Percentiles rank a stretch among this genome's conserved stretches.
These are phyloP conservation scores for Kingdonia uniflora DNA, from an alignment of 164 flowering plant species.

Conservation along the genomic window DNA sequence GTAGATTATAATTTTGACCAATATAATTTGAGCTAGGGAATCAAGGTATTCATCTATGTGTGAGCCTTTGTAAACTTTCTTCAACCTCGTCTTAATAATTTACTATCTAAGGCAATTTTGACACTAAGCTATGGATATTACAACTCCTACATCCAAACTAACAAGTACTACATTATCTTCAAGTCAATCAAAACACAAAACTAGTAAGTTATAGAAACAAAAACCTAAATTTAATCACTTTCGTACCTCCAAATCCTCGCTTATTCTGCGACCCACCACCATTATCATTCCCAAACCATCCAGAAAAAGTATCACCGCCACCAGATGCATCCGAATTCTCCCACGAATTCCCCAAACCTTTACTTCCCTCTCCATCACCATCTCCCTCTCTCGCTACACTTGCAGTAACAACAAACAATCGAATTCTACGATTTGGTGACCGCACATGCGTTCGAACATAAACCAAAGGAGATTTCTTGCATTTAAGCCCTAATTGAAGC, in stretches of 20 bases:
- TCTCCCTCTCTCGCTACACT: slow-evolving; percentile 6
- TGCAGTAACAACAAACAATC: slow-evolving; percentile 12
- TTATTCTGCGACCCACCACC: slow-evolving; percentile 19
- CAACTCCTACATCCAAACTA: too few relatives aligned
- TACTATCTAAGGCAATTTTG: too few relatives aligned
- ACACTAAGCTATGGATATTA: too few relatives aligned
- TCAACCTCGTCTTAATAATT: too few relatives aligned
- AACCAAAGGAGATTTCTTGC: slow-evolving; percentile 16
- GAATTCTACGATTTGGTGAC: slow-evolving; percentile 11
- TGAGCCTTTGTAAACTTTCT: too few relatives aligned
- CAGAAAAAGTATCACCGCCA: slow-evolving; percentile 29
- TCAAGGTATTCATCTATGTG: too few relatives aligned
- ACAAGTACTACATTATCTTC: too few relatives aligned
- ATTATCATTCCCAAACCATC: slow-evolving; percentile 18
- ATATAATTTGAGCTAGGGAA: too few relatives aligned
- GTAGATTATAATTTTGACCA: too few relatives aligned
- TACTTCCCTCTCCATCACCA: slow-evolving; percentile 2
- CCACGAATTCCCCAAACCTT: slow-evolving; percentile 3
- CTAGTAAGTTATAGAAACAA: too few relatives aligned
- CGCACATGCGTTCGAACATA: slow-evolving; percentile 13
- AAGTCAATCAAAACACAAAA: too few relatives aligned
- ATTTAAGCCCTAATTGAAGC: slow-evolving; percentile 42
- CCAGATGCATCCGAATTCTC: slow-evolving; percentile 6
- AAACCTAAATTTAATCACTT: too few relatives aligned
- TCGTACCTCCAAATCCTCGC: slow-evolving; percentile 30